phyloP scores from a whole-genome alignment of 1,284 basidiomycete genomes.

The Fomitopsis betulina region DNA sequence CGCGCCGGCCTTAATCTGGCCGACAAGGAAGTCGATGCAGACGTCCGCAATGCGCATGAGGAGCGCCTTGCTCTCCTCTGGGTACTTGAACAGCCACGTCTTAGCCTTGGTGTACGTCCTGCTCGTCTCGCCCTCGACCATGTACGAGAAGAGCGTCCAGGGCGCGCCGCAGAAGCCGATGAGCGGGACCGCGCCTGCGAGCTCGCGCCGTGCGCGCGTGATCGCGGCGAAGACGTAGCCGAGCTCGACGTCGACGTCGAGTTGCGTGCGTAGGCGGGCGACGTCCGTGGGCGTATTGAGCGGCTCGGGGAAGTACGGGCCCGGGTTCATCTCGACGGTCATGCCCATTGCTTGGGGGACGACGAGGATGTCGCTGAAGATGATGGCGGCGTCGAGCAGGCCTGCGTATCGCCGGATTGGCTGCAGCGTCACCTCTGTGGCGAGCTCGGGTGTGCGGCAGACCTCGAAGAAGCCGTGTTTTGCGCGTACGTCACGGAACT shows the following conservation, averaged over 20 bases:
- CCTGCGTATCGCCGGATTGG: conserved; percentile 85
- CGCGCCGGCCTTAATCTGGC: conserved; percentile 89
- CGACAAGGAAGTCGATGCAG: conserved; percentile 83
- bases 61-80: conserved; percentile 75
- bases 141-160: conserved; percentile 96
- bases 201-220: conserved; percentile 70
- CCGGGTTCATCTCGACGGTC: conserved; percentile 91
- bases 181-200: conserved; percentile 85
- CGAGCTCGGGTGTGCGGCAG: conserved; percentile 84
- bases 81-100: conserved; percentile 88
- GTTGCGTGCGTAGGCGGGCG: conserved; percentile 48
- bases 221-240: conserved; percentile 91
- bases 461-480: conserved; percentile 91
- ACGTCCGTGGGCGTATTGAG: conserved; percentile 76
- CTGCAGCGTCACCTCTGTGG: conserved; percentile 85
- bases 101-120: conserved; percentile 89
- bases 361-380: conserved; percentile 96
- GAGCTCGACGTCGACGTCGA: conserved; percentile 80
- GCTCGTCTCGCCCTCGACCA: conserved; percentile 91
- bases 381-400: conserved; percentile 89
- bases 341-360: conserved; percentile 95
- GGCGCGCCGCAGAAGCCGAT: conserved; percentile 96
- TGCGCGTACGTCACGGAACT: conserved; percentile 82
- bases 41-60: conserved; percentile 78
- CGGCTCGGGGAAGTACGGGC: conserved; percentile 83